phyloP scores from a whole-genome alignment of 768 basidiomycete species.

The Exsudoporus frostii region DNA sequence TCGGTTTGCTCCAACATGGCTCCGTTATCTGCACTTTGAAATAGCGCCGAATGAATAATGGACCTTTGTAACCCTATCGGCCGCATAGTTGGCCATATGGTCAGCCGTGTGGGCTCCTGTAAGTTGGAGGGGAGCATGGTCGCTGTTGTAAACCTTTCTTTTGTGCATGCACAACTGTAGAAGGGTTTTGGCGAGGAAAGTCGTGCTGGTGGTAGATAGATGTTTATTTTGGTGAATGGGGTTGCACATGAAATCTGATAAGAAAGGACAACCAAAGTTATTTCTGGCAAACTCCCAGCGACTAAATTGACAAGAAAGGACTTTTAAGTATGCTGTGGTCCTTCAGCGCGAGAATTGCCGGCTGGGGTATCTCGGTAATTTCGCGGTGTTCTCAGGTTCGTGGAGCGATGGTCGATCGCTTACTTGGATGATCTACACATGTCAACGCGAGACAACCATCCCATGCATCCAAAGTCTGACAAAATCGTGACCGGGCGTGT shows the following conservation, averaged over 20 bases:
- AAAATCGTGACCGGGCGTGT: not conserved
- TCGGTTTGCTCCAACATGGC: not conserved
- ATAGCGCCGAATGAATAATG: not conserved
- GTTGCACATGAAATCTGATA: not conserved
- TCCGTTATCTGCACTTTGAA: not conserved
- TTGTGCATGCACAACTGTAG: no score
- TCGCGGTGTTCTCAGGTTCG: not conserved
- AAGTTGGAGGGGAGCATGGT: not conserved
- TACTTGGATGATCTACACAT: not conserved
- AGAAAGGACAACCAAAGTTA: not conserved
- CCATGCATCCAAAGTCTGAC: not conserved
- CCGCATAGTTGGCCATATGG: not conserved
- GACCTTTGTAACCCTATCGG: not conserved
- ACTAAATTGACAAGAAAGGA: not conserved
- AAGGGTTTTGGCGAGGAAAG: no score
- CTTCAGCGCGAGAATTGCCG: not conserved
- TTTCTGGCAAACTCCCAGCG: not conserved
- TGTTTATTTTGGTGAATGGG: not conserved
- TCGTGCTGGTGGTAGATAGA: no score
- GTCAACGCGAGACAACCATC: not conserved
- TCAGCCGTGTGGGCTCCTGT: not conserved
- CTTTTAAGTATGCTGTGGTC: no score
- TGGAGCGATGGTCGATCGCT: not conserved
- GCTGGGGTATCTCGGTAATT: not conserved
- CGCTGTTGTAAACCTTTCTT: not conserved